Base-by-base conservation (phyloP, 2,329 filamentous ascomycete genomes). In the Incumbomyces delicatus region DNA sequence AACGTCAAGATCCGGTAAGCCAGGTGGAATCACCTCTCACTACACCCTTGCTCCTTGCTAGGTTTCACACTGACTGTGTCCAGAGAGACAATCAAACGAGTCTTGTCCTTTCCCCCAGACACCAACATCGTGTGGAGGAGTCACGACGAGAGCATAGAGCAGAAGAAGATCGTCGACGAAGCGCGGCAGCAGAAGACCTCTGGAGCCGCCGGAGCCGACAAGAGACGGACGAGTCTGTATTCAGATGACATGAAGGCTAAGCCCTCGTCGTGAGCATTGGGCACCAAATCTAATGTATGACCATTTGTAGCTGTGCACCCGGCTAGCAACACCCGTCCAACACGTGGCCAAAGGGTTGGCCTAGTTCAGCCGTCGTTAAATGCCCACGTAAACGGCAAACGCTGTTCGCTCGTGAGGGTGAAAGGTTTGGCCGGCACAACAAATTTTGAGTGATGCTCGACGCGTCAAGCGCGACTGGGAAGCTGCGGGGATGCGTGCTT, bases 111-210 rank as follows among this genome's bases (percentile, higher is more conserved):
- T 63, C 90, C 90, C 1, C 70, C 80, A 37, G 90, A 95, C 63
- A 96, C 92, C 32, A 85, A 85, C 60, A 83, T 98, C 50, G 81
- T 92, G 58, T 98, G 89, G 80, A 94, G 95, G 70, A 92, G 85
- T 62, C 92, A 98, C 65, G 89, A 95, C 61, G 87, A 90, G 54
- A 95, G 87, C 66, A 95, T 98, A 61, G 85, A 87, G 57, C 89
- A 95, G 69, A 80, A 88, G 56, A 85, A 83, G 27, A 86, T 86
- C 16, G 88, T 95, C 53, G 89, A 95, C 60, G 87, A 95, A 66
- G 86, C 87, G 47, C 84, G 89, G 52, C 87, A 90, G 57, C 88
- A 95, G 61, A 94, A 94, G 68, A 76, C 65, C 36, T 58, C 61
- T 11, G 57, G 59, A n/a, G 61, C 64, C 42, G 50, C 60, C 11